Evolutionary conservation across 371 early-diverging fungal species (phyloP), one percentile per base, ranked within the genome.

Genomic region (Vavraia culicis): DNA sequence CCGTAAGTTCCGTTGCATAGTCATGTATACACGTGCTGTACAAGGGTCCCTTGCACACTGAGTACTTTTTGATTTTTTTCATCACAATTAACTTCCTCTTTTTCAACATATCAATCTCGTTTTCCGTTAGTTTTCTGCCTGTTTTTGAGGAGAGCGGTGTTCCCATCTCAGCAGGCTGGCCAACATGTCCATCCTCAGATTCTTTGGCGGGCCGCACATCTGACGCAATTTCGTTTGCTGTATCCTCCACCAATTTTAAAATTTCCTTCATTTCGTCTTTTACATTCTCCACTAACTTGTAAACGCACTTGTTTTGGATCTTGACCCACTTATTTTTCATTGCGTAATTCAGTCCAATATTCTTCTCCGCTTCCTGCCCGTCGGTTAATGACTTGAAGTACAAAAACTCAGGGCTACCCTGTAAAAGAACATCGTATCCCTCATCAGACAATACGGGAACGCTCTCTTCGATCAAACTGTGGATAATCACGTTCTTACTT

Each of bases 1-100:
- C 69, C 4, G 95, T 91, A 58, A 98, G 74, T 61, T 98, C 98
- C 0, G 88, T 85, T 23, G 80, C 80, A 67, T 82, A 82, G 69
- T 84, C 79, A 55, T 74, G 76, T 31, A 84, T 64, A 23, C 73
- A 75, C 32, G 78, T 73, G 22, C 84, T 75, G 70, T 86, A 98
- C 51, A 78, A 74, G 47, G 74, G 60, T 1, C 93, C 94, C 71
- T 91, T 93, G 51, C 60, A 59, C 31, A 90, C 81, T 23, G 67
- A 68, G 73, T 85, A 96, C 18, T 54, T 41, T 20, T 53, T 50
- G 4, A 36, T 56, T 46, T 65, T 66, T 16, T 37, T 56, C 13
- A 38, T 41, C 5, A 7, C 20, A n/a, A 69, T 39, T 13, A 67
- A 39, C 31, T 63, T 63, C 34, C 67, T 48, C 42, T 61, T 66